Evolutionary conservation across 2,329 filamentous ascomycete genomes (phyloP), one percentile per base, ranked within the genome.

Genomic region (Aspergillus novoparasiticus): DNA sequence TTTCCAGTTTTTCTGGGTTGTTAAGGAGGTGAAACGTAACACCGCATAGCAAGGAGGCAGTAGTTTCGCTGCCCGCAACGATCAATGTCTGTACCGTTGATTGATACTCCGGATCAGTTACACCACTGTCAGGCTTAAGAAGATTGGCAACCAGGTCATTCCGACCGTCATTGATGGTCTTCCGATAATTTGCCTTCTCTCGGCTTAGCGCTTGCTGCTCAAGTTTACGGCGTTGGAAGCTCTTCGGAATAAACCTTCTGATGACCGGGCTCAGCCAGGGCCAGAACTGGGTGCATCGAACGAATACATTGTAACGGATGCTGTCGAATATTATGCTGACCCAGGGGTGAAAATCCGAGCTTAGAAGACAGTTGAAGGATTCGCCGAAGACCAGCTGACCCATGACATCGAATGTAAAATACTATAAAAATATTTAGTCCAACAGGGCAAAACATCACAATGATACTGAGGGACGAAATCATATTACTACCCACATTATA

Each of bases 361-460:
- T 73, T 46, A 77, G 68, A 1, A 82, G 66, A 57, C 77, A 81
- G 6, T 72, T 69, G 56, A 82, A 82, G 6, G 75, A 72, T 56
- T 79, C 73, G 2, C 78, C 77, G 55, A 80, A 79, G 34, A 74
- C 74, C 5, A 81, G 63, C 26, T 80, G 77, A 2, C 77, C 76
- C 2, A 77, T 74, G 28, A 80, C 72, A 62, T 80, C 78, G 56
- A 81, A 80, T 2, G 75, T 74, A 2, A 73, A 73, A 12, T 69
- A 79, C 23, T 77, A 73, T 19, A 2, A 6, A 50, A n/a, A 30
- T 3, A 30, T 8, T 50, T 19, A 50, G 46, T 30, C 9, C 23
- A 16, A 19, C 26, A 16, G 14, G 16, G 14, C 26, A 30, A 50
- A 12, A 12, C 11, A 5, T 34, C 11, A 50, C 46, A 19, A 30